Conservation (phyloP, 129 eudicot species). For the Centella asiatica region DNA sequence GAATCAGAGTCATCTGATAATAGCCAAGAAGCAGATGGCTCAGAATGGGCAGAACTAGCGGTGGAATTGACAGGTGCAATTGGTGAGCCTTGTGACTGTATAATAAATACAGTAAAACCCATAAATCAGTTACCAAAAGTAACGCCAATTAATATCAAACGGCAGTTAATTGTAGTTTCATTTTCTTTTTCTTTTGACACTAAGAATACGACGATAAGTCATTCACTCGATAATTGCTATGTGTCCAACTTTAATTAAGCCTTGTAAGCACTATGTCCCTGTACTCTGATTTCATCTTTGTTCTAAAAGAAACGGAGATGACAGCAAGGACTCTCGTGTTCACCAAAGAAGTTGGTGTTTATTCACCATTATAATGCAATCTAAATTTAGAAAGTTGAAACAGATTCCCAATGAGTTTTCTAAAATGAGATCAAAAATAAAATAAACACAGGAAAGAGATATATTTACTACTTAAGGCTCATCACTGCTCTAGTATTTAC, state of each 20-base stretch:
- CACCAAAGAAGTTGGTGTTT: too few relatives aligned
- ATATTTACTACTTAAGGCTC: too few relatives aligned
- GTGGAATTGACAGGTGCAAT: constrained; percentile 39
- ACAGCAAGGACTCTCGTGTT: too few relatives aligned
- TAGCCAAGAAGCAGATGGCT: constrained; percentile 45
- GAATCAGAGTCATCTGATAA: constrained; percentile 58
- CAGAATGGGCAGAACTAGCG: constrained; percentile 45
- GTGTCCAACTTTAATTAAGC: background rate
- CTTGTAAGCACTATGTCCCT: background rate
- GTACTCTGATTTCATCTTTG: background rate
- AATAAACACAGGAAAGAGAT: too few relatives aligned
- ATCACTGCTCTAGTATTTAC: too few relatives aligned
- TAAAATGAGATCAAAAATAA: too few relatives aligned
- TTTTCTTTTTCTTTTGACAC: background rate
- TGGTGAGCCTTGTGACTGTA: constrained; percentile 67
- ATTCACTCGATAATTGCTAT: background rate
- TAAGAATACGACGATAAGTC: background rate
- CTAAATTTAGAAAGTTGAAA: too few relatives aligned
- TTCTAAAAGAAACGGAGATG: background rate
- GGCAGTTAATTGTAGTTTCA: background rate
- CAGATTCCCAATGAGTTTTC: too few relatives aligned
- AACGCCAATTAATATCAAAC: background rate
- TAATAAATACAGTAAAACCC: constrained; percentile 19
- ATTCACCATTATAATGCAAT: too few relatives aligned
- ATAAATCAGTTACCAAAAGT: background rate